Evolutionary conservation across 2,329 filamentous ascomycete genomes (phyloP), one percentile per base, ranked within the genome.

Genomic region (Curvularia lunata): DNA sequence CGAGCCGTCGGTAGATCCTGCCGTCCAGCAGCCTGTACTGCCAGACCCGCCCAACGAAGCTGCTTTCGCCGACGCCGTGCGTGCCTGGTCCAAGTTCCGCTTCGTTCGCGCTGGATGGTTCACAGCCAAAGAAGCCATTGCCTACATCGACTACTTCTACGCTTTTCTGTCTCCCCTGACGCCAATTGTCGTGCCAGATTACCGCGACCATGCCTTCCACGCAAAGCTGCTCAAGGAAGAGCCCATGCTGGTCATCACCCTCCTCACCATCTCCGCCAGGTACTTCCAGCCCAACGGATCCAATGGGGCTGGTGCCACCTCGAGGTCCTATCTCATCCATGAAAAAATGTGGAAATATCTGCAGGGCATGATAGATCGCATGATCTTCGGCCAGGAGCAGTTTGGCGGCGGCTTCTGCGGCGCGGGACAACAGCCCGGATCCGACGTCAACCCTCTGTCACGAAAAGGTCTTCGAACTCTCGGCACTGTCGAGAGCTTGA

Each of bases 61-160:
- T 12, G 73, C 74, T 19, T 78, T 78, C 66, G 79, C 84, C 41
- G 86, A 90, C 56, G 93, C 93, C 0, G 79, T 97, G 58, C 88
- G 87, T 69, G 90, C 92, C n/a, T 99, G 95, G 95, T 87, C 89
- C 1, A 84, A 92, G 62, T 93, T 97, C 75, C 88, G 93, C 42
- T 98, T 98, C 73, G 94, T 98, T n/a, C 88, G 92, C 52, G 92
- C 92, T 8, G 95, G 95, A 9, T 98, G 94, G 94, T 95, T 99
- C 75, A 96, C 92, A 0, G 91, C 94, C 0, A 88, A 91, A 64
- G 95, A 99, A 77, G 94, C 92, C 21, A 93, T 98, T 75, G 88
- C 89, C 42, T 98, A 98, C 72, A 91, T 99, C 62, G 89, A 93
- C 74, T 98, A 98, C 78, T 98, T 97, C 78, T 98, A 97, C 79